phyloP scores from a whole-genome alignment of 768 basidiomycete species.

The Lanmaoa rubissima region DNA sequence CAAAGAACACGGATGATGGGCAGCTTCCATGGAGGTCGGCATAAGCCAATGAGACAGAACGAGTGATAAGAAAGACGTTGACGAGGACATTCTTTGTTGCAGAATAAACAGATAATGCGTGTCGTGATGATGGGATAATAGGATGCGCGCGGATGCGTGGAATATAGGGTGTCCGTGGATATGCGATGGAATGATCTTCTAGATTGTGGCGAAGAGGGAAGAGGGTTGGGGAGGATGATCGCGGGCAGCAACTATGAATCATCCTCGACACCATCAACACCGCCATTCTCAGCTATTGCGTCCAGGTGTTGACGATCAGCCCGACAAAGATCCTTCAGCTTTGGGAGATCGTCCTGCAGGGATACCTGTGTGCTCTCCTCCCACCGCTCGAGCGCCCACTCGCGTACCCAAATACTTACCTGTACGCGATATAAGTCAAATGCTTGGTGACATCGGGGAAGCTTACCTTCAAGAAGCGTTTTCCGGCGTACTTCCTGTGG shows the following conservation, averaged over 20 bases:
- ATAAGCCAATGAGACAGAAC: constrained; percentile 25
- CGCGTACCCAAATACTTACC: constrained; percentile 80
- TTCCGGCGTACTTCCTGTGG: constrained; percentile 85
- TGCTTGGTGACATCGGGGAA: neutral
- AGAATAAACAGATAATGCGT: constrained; percentile 29
- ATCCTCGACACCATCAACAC: constrained; percentile 6
- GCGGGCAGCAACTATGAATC: constrained; percentile 14
- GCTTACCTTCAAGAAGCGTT: constrained; percentile 78
- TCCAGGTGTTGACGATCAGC: constrained; percentile 21
- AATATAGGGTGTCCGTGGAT: constrained; percentile 28
- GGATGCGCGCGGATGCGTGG: constrained; percentile 20
- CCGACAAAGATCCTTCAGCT: constrained; percentile 21
- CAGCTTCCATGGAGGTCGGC: constrained; percentile 7
- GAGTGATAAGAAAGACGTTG: constrained; percentile 15
- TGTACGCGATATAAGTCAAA: constrained; percentile 30
- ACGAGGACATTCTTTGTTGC: constrained; percentile 27
- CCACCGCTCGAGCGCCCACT: constrained; percentile 85
- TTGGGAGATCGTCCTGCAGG: constrained; percentile 53
- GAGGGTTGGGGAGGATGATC: neutral
- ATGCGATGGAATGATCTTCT: constrained; percentile 25
- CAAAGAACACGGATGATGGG: neutral
- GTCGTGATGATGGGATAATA: constrained; percentile 20
- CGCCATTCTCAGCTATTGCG: constrained; percentile 6
- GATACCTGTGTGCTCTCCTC: constrained; percentile 57
- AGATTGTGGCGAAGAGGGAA: constrained; percentile 12